Evolutionary conservation across 2,329 filamentous ascomycete genomes (phyloP), one percentile per base, ranked within the genome.

Genomic region (Metarhizium album): DNA sequence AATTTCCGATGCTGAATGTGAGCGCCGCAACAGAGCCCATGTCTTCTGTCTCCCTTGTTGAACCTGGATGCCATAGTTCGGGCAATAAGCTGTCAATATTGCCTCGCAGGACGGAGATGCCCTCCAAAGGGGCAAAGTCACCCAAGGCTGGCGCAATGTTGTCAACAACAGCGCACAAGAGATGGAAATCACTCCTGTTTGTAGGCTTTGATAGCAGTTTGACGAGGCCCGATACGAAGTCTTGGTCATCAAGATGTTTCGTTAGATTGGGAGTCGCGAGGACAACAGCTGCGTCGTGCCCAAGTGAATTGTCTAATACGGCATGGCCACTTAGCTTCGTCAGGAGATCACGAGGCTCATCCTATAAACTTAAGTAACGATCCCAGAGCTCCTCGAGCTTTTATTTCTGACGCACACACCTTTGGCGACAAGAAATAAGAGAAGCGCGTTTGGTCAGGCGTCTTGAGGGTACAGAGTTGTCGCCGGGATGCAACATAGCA

Each of bases 91-190:
- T 53, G 23, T 66, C 60, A 11, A 64, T 51, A 14, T 63, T 53
- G 9, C 76, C 75, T 46, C 71, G 65, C n/a, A 80, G 62, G 48
- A 83, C 62, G 2, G 79, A 78, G 46, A 83, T 62, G 6, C 78
- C 79, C 8, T 66, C 60, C 6, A 62, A 54, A 6, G 67, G 63
- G 16, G 60, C 58, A 43, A 60, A 56, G 31, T 61, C 60, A 16
- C 62, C 60, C 22, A 57, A 53, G 5, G 61, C 57, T 8, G 71
- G 70, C 22, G 70, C 64, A 31, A 84, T 63, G 8, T 74, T 71
- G 59, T 84, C 80, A 27, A 82, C 74, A 4, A 80, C 74, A 13
- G 75, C 82, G 23, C 69, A 68, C 14, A 84, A 55, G 7, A 82
- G 65, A 53, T 75, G 67, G 33, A 79, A 64, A 23, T 67, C 58